Evolutionary conservation across 176 grass and related monocot genomes (phyloP), one percentile per base, ranked within the genome.

Genomic region (Triticum turgidum): DNA sequence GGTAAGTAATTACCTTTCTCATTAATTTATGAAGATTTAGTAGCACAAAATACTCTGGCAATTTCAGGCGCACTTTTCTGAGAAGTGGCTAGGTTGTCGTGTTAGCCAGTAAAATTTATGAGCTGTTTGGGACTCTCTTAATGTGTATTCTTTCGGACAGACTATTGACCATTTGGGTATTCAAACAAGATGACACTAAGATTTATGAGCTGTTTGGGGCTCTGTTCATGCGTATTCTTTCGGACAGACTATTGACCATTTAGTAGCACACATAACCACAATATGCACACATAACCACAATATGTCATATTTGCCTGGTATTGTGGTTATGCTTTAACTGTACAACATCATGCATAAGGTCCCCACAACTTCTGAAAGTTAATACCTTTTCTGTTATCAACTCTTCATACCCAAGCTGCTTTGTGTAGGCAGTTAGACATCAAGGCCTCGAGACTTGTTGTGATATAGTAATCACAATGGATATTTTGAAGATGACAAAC

Each of bases 1-100:
- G 96, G 96, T 98, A 7, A 91, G 90, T 96, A 67, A 52, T 84
- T 75, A 88, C 18, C 76, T 84, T 8, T 52, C 59, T 83, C 5
- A 71, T 29, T 80, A 69, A 69, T 51, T 21, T 62, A 66, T 78
- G 62, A 61, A 82, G 45, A 77, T 86, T 59, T 64, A 71, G 54
- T 34, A 82, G 52, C 24, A 49, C 64, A 33, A 12, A 72, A 63
- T 71, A 3, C 44, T 49, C n/a, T 81, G 49, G 7, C 69, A 32
- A 83, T n/a, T 77, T 77, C 67, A 45, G 68, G 44, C 51, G 7
- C 21, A 22, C 5, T n/a, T 71, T 64, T 70, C 52, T 77, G 29
- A 45, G n/a, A 66, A 76, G 22, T 69, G 49, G 3, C 32, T 64
- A 4, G 24, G 20, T 67, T 76, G 10, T 3, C 64, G 20, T 58